Percentiles rank a stretch among this genome's conserved stretches.
phyloP scores from a whole-genome alignment of 805 yeast genomes.

The Candida rishiriensis region DNA sequence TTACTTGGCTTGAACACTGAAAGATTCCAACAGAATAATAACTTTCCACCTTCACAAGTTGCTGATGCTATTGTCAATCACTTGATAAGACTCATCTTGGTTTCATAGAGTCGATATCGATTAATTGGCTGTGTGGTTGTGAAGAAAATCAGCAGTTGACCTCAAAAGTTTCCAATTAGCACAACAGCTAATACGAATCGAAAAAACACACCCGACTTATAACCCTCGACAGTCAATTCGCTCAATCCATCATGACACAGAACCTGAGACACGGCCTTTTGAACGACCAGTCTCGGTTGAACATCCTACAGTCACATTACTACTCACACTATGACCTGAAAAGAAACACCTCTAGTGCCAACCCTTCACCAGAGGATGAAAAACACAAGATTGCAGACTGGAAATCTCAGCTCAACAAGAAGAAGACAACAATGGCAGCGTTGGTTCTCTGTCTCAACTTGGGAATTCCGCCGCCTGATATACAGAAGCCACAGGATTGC shows the following conservation, averaged over 20 bases:
- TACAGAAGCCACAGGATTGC: conserved; percentile 87
- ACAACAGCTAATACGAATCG: no score
- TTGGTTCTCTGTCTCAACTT: conserved; percentile 83
- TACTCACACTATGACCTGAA: conserved; percentile 77
- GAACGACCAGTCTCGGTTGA: conserved; percentile 27
- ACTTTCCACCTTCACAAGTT: no score
- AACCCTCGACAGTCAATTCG: background rate
- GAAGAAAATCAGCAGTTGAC: no score
- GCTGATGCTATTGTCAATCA: no score
- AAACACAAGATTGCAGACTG: conserved; percentile 79
- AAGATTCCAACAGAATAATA: no score
- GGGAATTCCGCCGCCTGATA: conserved; percentile 97
- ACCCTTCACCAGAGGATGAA: conserved; percentile 58
- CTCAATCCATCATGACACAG: conserved; percentile 10
- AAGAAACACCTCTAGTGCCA: conserved; percentile 86
- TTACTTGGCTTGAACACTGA: no score
- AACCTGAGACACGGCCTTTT: conserved; percentile 30
- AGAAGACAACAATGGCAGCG: conserved; percentile 91
- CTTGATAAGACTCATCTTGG: no score
- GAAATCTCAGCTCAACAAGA: conserved; percentile 87
- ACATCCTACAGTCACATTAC: conserved; percentile 27
- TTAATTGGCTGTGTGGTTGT: no score
- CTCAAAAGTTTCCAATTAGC: no score
- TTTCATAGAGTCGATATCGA: no score
- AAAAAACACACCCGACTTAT: no score